A percentile compares a stretch with the other conserved stretches of the same genome.
Evolutionary conservation across 129 eudicot genomes (phyloP).

Genomic region (Artemisia annua): DNA sequence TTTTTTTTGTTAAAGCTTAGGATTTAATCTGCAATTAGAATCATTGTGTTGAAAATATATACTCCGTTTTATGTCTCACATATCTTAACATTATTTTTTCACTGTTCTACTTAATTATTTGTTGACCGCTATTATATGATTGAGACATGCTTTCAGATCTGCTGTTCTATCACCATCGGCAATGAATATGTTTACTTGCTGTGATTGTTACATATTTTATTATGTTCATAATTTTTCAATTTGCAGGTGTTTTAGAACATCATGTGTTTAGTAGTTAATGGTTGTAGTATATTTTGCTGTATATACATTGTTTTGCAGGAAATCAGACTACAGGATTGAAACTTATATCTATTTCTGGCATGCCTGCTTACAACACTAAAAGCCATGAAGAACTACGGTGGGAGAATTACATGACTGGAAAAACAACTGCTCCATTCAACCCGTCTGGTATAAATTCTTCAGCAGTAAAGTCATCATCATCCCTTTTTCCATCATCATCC

Average conservation of each 20-base stretch:
- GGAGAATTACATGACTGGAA: constrained; percentile 44
- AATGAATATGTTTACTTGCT: too few relatives aligned
- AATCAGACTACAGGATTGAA: constrained; percentile 18
- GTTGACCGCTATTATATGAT: too few relatives aligned
- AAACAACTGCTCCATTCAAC: constrained; percentile 31
- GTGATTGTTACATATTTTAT: too few relatives aligned
- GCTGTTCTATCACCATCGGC: too few relatives aligned
- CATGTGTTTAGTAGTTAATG: not conserved
- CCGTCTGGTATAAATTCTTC: constrained; percentile 4
- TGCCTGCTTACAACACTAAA: constrained; percentile 41
- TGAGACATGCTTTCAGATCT: too few relatives aligned
- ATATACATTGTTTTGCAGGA: constrained; percentile 29
- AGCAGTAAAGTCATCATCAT: constrained; percentile 12
- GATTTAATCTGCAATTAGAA: too few relatives aligned
- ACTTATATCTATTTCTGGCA: constrained; percentile 47
- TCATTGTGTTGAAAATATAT: too few relatives aligned
- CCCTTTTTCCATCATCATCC: too few relatives aligned
- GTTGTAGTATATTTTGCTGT: constrained; percentile 11
- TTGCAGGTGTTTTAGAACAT: not conserved
- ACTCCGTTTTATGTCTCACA: too few relatives aligned
- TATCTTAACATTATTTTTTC: too few relatives aligned
- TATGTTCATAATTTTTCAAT: not conserved
- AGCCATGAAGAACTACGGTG: constrained; percentile 64
- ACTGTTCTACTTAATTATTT: too few relatives aligned
- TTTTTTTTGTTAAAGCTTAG: too few relatives aligned